A percentile compares a stretch with the other conserved stretches of the same genome.
These are phyloP conservation scores for Chrysosporium queenslandicum DNA, from an alignment of 2,329 filamentous ascomycete genomes.

Conservation along the genomic window DNA sequence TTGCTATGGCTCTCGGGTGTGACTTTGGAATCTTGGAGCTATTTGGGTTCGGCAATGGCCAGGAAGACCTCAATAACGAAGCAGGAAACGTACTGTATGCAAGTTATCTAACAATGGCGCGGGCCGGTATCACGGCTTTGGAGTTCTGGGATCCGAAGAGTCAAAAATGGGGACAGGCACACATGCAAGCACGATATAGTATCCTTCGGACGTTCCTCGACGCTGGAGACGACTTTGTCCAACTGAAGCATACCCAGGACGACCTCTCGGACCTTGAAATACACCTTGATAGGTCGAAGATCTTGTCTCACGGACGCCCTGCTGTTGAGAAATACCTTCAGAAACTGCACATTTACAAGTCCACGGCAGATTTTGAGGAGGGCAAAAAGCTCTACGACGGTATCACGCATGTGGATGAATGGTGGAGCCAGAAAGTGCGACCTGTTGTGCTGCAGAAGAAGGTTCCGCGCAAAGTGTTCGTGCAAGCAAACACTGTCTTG, in stretches of 20 bases:
- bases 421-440: constrained; percentile 72
- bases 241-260: constrained; percentile 62
- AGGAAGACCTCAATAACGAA: constrained; percentile 58
- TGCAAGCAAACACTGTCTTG: constrained; percentile 80
- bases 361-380: constrained; percentile 68
- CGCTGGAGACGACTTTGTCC: constrained; percentile 78
- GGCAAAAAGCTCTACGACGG: constrained; percentile 72
- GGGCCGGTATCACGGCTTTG: constrained; percentile 76
- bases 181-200: constrained; percentile 83
- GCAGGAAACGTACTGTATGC: constrained; percentile 82
- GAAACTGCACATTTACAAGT: constrained; percentile 87
- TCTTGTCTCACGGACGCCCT: constrained; percentile 68
- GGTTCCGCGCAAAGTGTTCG: constrained; percentile 62
- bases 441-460: constrained; percentile 50
- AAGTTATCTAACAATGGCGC: constrained; percentile 85
- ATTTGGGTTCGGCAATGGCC: constrained; percentile 80
- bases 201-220: constrained; percentile 69
- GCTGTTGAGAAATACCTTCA: constrained; percentile 80
- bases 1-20: constrained; percentile 82
- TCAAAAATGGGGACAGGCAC: constrained; percentile 83
- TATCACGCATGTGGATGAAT: constrained; percentile 75
- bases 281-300: constrained; percentile 73
- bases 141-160: constrained; percentile 93
- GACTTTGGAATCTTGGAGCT: constrained; percentile 83
- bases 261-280: constrained; percentile 75